Conservation (phyloP, 164 flowering plant genomes). For the Stephania yunnanensis region DNA sequence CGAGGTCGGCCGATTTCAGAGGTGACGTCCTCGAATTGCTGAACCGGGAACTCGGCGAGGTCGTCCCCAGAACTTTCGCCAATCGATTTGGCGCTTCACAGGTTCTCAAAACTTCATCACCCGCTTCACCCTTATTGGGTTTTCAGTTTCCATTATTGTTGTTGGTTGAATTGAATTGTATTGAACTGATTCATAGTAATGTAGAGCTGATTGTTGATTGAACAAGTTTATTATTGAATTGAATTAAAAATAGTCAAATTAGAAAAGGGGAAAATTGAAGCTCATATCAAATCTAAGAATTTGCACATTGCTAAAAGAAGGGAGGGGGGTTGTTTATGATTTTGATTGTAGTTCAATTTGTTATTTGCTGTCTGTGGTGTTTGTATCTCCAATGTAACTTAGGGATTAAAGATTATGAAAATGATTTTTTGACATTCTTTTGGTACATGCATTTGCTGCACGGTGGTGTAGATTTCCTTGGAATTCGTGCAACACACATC, state of each 20-base stretch:
- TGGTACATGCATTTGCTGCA: too few relatives aligned
- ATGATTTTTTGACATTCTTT: too few relatives aligned
- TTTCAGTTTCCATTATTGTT: not conserved
- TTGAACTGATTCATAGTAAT: not conserved
- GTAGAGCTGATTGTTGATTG: not conserved
- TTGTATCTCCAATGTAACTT: too few relatives aligned
- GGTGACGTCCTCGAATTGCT: conserved; percentile 32
- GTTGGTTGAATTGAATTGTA: not conserved
- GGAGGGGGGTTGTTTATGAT: not conserved
- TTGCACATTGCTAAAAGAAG: too few relatives aligned
- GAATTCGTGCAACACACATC: too few relatives aligned
- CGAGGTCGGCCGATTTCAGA: conserved; percentile 22
- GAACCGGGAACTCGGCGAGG: conserved; percentile 64
- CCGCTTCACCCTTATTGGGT: not conserved
- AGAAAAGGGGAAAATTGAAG: not conserved
- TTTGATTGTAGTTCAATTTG: too few relatives aligned
- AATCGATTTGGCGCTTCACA: conserved; percentile 57
- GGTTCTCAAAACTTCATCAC: conserved; percentile 29
- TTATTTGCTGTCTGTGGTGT: too few relatives aligned
- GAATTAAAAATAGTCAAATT: too few relatives aligned
- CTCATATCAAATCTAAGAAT: too few relatives aligned
- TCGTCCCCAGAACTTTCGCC: conserved; percentile 54
- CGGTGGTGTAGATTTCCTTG: too few relatives aligned
- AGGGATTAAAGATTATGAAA: too few relatives aligned
- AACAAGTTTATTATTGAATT: too few relatives aligned